Evolutionary conservation across 2,329 filamentous ascomycete species (phyloP), one percentile per base, ranked within the genome.

Genomic region (Botrytis sinoallii): DNA sequence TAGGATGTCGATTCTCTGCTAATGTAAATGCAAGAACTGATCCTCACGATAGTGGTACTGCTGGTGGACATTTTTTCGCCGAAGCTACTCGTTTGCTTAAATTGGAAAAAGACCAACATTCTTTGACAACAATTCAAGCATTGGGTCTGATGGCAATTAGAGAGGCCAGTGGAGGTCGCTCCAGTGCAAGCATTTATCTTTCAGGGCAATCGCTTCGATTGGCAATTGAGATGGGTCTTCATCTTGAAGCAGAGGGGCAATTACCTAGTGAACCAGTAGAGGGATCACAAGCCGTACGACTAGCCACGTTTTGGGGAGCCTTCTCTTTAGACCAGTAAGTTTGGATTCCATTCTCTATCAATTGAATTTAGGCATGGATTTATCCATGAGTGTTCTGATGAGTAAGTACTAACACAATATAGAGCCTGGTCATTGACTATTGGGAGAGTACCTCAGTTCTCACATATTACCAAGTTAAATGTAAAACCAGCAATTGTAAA

Each of bases 21-120:
- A 70, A 88, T 90, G 52, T 87, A 88, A 86, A 86, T 78, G 91
- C 90, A 18, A 87, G 91, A 57, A 81, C 83, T 52, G 83, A 92
- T 75, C 88, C 89, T 70, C 87, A 91, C 74, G 88, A 83, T 18
- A 92, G 90, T 10, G 70, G 74, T 40, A 92, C 91, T 8, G 87
- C 91, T 0, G 92, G 92, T 7, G 90, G 93, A 75, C 88, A 92
- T 79, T 94, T 93, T 82, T 94, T 93, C 81, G 88, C 88, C 70
- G 92, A 94, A 80, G 87, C 89, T 12, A 85, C 88, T 75, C 85
- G 89, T 16, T 83, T 93, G 0, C 85, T 93, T 44, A 65, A 74
- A 84, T 87, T 73, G 81, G 70, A 83, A 2, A 84, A 82, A 57
- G 84, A 92, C 74, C 88, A 89, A 70, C 88, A 92, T 75, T 87